Evolutionary conservation across 1,284 basidiomycete genomes (phyloP).

Genomic region (Tetrapyrgos nigripes): DNA sequence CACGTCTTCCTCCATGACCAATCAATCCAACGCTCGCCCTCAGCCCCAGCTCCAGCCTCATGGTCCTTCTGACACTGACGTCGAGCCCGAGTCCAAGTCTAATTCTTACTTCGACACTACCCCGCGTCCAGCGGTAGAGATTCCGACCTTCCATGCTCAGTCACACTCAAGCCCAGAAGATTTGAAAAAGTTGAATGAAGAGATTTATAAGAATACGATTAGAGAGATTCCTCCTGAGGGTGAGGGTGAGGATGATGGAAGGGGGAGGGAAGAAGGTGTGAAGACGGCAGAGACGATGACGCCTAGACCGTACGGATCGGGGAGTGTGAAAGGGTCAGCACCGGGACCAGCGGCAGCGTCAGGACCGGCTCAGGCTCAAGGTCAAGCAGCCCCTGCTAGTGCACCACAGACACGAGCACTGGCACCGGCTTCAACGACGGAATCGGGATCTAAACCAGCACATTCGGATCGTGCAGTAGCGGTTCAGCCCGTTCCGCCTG

Average conservation of each 20-base stretch:
- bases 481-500: background rate
- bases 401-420: background rate
- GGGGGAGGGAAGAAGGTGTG: background rate
- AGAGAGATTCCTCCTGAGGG: background rate
- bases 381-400: too few relatives aligned
- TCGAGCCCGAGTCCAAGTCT: background rate
- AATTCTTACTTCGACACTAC: background rate
- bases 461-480: background rate
- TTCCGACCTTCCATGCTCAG: slow-evolving; percentile 7
- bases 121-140: background rate
- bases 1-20: too few relatives aligned
- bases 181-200: background rate
- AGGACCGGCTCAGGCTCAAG: too few relatives aligned
- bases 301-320: slow-evolving; percentile 11
- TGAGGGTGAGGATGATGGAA: background rate
- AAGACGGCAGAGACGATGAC: slow-evolving; percentile 1
- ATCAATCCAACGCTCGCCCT: too few relatives aligned
- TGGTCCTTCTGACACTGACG: background rate
- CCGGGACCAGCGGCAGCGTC: background rate
- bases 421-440: background rate
- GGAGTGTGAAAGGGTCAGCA: slow-evolving; percentile 2
- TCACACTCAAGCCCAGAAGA: background rate
- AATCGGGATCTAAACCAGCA: background rate
- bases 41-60: background rate
- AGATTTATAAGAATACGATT: slow-evolving; percentile 9